Conservation (phyloP, 805 yeast genomes). For the Jamesozyma gamospora region DNA sequence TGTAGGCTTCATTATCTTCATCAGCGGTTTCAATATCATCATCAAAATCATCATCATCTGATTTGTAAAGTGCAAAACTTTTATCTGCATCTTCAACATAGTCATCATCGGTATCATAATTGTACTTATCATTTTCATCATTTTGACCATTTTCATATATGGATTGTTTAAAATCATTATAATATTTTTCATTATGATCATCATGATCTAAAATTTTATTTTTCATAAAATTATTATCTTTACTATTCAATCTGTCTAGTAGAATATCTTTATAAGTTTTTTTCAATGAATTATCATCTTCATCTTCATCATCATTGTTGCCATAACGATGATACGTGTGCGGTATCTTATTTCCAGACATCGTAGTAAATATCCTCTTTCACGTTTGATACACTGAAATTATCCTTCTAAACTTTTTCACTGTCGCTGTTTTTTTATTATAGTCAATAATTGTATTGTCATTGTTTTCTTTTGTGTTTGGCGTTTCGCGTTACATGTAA, state of each 20-base stretch:
- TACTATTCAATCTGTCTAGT: not conserved
- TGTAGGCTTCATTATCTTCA: slow-evolving; percentile 1
- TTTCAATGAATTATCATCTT: not conserved
- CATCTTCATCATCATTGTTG: not conserved
- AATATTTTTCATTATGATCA: not conserved
- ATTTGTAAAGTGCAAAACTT: slow-evolving; percentile 1
- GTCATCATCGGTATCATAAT: slow-evolving; percentile 8
- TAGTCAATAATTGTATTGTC: no score
- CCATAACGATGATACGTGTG: not conserved
- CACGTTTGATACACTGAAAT: no score
- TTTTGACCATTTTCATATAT: not conserved
- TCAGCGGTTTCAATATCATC: slow-evolving; percentile 7
- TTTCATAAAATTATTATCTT: not conserved
- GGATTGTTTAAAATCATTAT: slow-evolving; percentile 2
- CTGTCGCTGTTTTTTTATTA: no score
- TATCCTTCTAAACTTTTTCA: no score
- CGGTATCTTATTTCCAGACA: not conserved
- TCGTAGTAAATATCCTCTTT: not conserved
- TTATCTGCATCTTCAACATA: slow-evolving; percentile 6
- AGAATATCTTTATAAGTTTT: slow-evolving; percentile 1
- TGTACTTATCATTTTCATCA: not conserved
- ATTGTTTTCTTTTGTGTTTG: no score
- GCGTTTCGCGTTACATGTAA: no score
- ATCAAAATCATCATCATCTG: not conserved
- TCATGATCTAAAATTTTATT: not conserved